These are phyloP conservation scores for Pholiota adiposa DNA, from an alignment of 1,284 basidiomycete species.

Conservation along the genomic window DNA sequence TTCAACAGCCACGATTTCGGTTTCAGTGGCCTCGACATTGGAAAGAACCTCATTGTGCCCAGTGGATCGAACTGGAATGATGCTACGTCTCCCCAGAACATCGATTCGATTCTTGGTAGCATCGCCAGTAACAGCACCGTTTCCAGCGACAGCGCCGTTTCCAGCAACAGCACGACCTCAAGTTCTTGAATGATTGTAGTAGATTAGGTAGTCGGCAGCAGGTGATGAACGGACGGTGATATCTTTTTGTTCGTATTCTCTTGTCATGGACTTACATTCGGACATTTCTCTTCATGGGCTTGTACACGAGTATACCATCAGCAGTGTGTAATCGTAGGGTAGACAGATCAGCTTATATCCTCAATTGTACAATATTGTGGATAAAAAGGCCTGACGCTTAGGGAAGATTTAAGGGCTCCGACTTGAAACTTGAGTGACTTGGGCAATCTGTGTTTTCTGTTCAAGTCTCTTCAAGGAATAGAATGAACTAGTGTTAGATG, in stretches of 20 bases:
- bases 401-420: too few relatives aligned
- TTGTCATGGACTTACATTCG: neutral
- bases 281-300: neutral
- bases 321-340: neutral
- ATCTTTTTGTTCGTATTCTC: neutral
- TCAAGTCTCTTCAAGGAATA: too few relatives aligned
- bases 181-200: neutral
- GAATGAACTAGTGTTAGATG: too few relatives aligned
- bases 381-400: neutral
- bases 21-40: constrained; percentile 37
- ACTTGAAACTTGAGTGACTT: too few relatives aligned
- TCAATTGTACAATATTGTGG: neutral
- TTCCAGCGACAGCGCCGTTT: too few relatives aligned
- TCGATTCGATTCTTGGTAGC: constrained; percentile 3
- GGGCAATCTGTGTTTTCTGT: too few relatives aligned
- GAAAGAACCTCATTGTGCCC: constrained; percentile 31
- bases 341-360: neutral
- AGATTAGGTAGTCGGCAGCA: neutral
- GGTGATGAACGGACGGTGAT: neutral
- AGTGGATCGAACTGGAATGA: constrained; percentile 39
- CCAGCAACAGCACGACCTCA: too few relatives aligned
- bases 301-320: neutral
- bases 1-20: constrained; percentile 34
- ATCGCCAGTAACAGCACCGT: constrained; percentile 1
- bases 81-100: constrained; percentile 25